These are phyloP conservation scores for Fusarium sp. DNA, from an alignment of 2,329 filamentous ascomycete genomes.

Conservation along the genomic window DNA sequence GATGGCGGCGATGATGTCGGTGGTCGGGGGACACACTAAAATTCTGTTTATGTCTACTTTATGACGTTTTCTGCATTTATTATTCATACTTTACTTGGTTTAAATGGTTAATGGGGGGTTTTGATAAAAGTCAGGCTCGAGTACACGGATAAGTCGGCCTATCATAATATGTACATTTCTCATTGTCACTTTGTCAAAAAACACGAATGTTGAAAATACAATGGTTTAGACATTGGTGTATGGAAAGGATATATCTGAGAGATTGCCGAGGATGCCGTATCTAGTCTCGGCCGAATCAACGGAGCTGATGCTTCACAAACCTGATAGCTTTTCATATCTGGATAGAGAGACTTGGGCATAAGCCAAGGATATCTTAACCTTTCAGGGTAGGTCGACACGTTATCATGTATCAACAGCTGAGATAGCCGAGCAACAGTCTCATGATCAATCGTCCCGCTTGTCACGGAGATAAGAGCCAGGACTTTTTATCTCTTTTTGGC, in stretches of 20 bases:
- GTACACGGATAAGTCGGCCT: constrained; percentile 15
- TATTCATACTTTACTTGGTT: not conserved
- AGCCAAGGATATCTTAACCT: constrained; percentile 5
- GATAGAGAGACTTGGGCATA: not conserved
- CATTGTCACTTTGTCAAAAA: not conserved
- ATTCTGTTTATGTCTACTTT: not conserved
- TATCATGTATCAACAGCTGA: not conserved
- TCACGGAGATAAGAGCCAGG: constrained; percentile 16
- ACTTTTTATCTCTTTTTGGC: constrained; percentile 31
- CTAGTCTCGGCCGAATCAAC: too few relatives aligned
- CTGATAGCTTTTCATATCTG: too few relatives aligned
- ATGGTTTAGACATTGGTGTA: not conserved
- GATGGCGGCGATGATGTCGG: constrained; percentile 41
- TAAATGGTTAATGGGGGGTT: not conserved
- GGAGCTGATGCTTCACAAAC: too few relatives aligned
- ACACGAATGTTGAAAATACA: constrained; percentile 6
- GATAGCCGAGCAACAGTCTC: not conserved
- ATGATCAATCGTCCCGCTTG: constrained; percentile 6
- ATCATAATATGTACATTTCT: constrained; percentile 27
- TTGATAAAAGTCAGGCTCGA: not conserved
- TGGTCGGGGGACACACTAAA: constrained; percentile 42
- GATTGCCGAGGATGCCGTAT: too few relatives aligned
- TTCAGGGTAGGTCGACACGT: constrained; percentile 6
- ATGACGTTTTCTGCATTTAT: constrained; percentile 1
- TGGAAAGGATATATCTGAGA: not conserved